Base-by-base conservation (phyloP, 2,329 filamentous ascomycete species). In the Alternaria novae-zelandiae region DNA sequence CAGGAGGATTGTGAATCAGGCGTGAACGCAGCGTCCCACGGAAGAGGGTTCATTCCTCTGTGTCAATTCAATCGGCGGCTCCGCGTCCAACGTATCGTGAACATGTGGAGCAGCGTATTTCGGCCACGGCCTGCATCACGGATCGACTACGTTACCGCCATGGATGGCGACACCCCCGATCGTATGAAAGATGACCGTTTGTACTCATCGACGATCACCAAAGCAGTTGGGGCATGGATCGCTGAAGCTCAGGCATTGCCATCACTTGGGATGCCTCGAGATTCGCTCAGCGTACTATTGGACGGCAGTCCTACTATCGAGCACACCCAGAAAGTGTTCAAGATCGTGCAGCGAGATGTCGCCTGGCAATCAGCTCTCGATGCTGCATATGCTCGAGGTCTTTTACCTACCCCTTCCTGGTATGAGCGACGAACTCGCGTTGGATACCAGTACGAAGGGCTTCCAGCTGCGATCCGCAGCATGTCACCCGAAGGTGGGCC, bases 81-180 rank as follows among this genome's bases (percentile, higher is more conserved):
- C 6, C 30, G 30, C 30, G 30, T 36, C 1, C 30, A 8, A 4
- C 30, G 30, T 36, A 36, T 36, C 13, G 30, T 36, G 6, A 8
- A 36, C 4, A 2, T 36, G 0, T 36, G 13, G 30, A 36, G 30
- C 30, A 36, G 6, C 30, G 30, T 15, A 4, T 15, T 36, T 8
- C 13, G 6, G 0, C 1, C 6, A 0, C 3, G 13, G 30, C 30
- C 30, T 36, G 3, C 0, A 2, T 8, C 6, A 36, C 13, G 1
- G 1, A 6, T 8, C 30, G 6, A 15, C 12, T 32, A 32, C 28
- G 25, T 26, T n/a, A n/a, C n/a, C 25, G 25, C 25, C 25, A 26
- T 26, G 25, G 2, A 2, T 26, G 25, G 25, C 25, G 9, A 26
- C 25, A 26, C 2, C 25, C 1, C 8, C 25, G 25, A 30, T 30